Conservation (phyloP, 1,139 yeast genomes). For the Geotrichum cucujoidarum region DNA sequence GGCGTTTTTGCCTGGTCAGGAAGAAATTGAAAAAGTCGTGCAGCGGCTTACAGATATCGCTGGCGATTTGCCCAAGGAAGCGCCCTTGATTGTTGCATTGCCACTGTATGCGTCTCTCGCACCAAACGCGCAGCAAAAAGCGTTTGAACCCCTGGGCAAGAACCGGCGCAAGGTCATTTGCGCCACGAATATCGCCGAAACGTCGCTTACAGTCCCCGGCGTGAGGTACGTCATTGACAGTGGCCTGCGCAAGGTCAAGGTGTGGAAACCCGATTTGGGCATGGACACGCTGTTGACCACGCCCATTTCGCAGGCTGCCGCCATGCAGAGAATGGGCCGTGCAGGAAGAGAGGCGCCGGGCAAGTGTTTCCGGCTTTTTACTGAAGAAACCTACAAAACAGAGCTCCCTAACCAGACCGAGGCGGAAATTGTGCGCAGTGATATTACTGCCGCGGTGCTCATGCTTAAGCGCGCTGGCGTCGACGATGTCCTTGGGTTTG, state of each 20-base stretch:
- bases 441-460: conserved; percentile 75
- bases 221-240: conserved; percentile 91
- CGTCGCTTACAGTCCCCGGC: conserved; percentile 93
- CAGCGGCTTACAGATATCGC: conserved; percentile 56
- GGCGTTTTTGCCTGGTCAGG: conserved; percentile 93
- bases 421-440: conserved; percentile 85
- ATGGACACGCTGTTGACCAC: conserved; percentile 85
- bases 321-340: conserved; percentile 94
- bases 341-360: conserved; percentile 97
- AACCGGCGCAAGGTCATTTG: conserved; percentile 75
- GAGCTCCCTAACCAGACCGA: conserved; percentile 72
- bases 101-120: conserved; percentile 94
- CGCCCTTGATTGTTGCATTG: conserved; percentile 68
- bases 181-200: conserved; percentile 95
- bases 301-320: conserved; percentile 91
- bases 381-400: conserved; percentile 59
- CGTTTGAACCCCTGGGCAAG: conserved; percentile 57
- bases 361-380: conserved; percentile 78
- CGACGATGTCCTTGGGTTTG: conserved; percentile 76
- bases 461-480: conserved; percentile 81
- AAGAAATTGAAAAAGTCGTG: conserved; percentile 87
- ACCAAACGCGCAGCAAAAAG: conserved; percentile 72
- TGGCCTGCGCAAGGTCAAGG: conserved; percentile 87
- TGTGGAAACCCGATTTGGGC: conserved; percentile 90
- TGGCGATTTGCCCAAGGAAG: conserved; percentile 63